Conservation (phyloP, 1,139 yeast genomes). For the Arxiozyma heterogenica region DNA sequence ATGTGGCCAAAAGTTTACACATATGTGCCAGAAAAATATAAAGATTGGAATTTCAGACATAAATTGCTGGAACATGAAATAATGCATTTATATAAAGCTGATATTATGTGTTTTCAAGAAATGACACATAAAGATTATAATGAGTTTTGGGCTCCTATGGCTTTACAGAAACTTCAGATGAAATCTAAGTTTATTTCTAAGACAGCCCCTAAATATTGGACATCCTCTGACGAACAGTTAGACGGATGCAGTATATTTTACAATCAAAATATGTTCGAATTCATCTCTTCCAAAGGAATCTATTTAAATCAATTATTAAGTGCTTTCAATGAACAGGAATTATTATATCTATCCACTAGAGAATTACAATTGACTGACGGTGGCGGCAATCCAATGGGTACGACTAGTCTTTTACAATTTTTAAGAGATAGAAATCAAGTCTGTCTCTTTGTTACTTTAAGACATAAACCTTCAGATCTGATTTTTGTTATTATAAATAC, state of each 20-base stretch:
- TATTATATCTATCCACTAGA: constrained; percentile 31
- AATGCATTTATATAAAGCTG: constrained; percentile 38
- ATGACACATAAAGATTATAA: constrained; percentile 43
- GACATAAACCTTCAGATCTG: constrained; percentile 36
- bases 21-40: constrained; percentile 38
- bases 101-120: constrained; percentile 55
- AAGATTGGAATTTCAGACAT: constrained; percentile 44
- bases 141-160: constrained; percentile 35
- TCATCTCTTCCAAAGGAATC: constrained; percentile 36
- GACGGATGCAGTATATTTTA: constrained; percentile 53
- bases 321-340: constrained; percentile 32
- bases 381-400: constrained; percentile 21
- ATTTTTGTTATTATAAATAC: constrained; percentile 44
- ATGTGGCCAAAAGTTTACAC: constrained; percentile 49
- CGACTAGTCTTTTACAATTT: constrained; percentile 26
- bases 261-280: constrained; percentile 39
- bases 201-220: constrained; percentile 45
- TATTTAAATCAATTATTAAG: constrained; percentile 37
- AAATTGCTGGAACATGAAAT: constrained; percentile 35
- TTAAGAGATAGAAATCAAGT: constrained; percentile 45
- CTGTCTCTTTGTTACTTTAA: constrained; percentile 40
- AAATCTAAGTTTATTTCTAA: constrained; percentile 42
- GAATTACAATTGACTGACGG: constrained; percentile 29
- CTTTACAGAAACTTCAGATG: constrained; percentile 29
- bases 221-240: constrained; percentile 36